These are phyloP conservation scores for Babesia caballi DNA, from an alignment of 169 alveolate genomes.

Conservation along the genomic window DNA sequence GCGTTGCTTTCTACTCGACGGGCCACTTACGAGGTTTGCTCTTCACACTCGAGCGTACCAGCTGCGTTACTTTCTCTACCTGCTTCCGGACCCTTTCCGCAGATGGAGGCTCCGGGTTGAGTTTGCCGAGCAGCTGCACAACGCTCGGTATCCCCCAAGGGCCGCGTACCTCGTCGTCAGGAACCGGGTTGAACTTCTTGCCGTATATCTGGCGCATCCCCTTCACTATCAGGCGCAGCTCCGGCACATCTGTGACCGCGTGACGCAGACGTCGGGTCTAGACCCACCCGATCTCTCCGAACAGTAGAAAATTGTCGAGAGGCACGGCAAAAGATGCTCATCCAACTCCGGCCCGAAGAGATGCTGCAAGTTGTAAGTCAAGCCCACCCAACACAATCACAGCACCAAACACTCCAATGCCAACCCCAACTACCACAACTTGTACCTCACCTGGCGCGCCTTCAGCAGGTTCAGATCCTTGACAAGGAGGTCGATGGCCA, in stretches of 20 bases:
- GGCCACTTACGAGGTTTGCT: slow-evolving; percentile 7
- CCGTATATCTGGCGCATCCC: slow-evolving; percentile 20
- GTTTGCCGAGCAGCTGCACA: slow-evolving; percentile 21
- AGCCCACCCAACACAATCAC: not conserved
- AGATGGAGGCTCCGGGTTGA: slow-evolving; percentile 6
- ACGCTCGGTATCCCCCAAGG: not conserved
- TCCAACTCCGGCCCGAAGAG: not conserved
- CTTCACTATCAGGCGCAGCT: slow-evolving; percentile 4
- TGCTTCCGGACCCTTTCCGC: not conserved
- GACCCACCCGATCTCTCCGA: slow-evolving; percentile 1
- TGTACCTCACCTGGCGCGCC: slow-evolving; percentile 23
- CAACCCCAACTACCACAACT: not conserved
- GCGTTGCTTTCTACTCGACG: not conserved
- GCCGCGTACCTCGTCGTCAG: slow-evolving; percentile 7
- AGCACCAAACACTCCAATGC: not conserved
- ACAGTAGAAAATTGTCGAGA: slow-evolving; percentile 14
- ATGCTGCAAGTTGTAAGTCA: not conserved
- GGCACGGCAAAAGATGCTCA: slow-evolving; percentile 15
- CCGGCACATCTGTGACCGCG: slow-evolving; percentile 28
- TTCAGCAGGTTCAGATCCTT: slow-evolving; percentile 32
- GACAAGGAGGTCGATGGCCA: not conserved
- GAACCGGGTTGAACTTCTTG: slow-evolving; percentile 7
- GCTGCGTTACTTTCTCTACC: slow-evolving; percentile 3
- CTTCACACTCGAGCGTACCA: not conserved
- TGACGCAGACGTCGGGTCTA: not conserved